Base-by-base conservation (phyloP, 768 basidiomycete genomes). In the Pleurotus salmoneostramineus region DNA sequence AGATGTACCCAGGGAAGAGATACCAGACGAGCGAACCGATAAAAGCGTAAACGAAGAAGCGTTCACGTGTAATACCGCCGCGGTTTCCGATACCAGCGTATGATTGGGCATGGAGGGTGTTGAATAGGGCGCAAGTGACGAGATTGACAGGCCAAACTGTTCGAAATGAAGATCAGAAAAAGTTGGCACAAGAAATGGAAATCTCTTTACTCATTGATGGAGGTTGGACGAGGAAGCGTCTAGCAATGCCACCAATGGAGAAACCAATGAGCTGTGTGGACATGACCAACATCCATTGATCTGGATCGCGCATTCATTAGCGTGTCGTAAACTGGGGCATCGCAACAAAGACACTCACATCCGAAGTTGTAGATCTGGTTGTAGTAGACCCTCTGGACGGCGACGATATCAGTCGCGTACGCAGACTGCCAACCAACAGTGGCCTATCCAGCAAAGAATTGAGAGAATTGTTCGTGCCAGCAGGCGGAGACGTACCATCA, bases 281-380 rank as follows among this genome's bases (percentile, higher is more conserved):
- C 72, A 91, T 83, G 27, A 92, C 87, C 15, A 91, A 71, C 69
- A 91, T 82, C 85, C 89, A 88, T 72, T 90, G 88, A 68, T 91
- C 89, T 81, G 34, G 47, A 57, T 35, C 52, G 14, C 37, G 33
- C 15, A 7, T 37, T 21, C 32, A 59, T 37, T 37, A 42, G 37
- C n/a, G n/a, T n/a, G n/a, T n/a, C n/a, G 10, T 34, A 14, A 45
- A 21, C 8, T 14, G 12, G 46, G 17, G 48, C 11, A 14, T 35
- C 35, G 36, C 10, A 32, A 37, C n/a, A 48, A 27, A 27, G 21
- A n/a, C 10, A 70, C 83, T 58, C 58, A 86, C 86, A 81, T 33
- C 72, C 66, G 58, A 81, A 89, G 58, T 78, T 77, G 67, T 83
- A 88, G 58, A 69, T 77, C 66, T 84, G 88, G 62, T 84, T 71